These are phyloP conservation scores for Boletus holoroseus DNA, from an alignment of 1,284 basidiomycete genomes.

Conservation along the genomic window DNA sequence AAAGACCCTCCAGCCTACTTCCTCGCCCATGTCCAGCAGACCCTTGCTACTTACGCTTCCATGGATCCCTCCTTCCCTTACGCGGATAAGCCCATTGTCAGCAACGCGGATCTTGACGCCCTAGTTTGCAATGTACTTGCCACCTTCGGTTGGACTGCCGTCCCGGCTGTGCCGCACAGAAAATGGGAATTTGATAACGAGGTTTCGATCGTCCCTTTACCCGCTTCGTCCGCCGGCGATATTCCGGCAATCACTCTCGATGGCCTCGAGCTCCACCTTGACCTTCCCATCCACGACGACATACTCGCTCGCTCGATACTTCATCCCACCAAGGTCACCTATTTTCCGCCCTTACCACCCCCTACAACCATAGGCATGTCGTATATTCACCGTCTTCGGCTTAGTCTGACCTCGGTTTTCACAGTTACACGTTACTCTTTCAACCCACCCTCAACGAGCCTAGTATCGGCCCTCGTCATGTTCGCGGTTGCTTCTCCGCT, in stretches of 20 bases:
- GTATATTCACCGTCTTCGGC: background rate
- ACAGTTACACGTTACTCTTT: slow-evolving; percentile 11
- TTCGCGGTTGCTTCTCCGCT: slow-evolving; percentile 20
- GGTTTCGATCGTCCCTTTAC: slow-evolving; percentile 22
- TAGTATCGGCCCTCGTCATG: slow-evolving; percentile 20
- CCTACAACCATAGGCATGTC: slow-evolving; percentile 19
- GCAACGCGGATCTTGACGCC: slow-evolving; percentile 25
- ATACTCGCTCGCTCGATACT: slow-evolving; percentile 20
- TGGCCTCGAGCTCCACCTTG: slow-evolving; percentile 26
- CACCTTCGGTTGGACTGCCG: slow-evolving; percentile 24
- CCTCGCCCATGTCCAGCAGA: slow-evolving; percentile 24
- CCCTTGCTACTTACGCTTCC: slow-evolving; percentile 25
- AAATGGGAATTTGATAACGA: slow-evolving; percentile 32
- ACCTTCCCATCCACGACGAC: slow-evolving; percentile 27
- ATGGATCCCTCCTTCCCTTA: slow-evolving; percentile 28
- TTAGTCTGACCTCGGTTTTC: slow-evolving; percentile 6
- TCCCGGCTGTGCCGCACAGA: slow-evolving; percentile 14
- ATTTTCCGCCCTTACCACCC: slow-evolving; percentile 22
- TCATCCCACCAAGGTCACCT: slow-evolving; percentile 29
- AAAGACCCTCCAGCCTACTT: slow-evolving; percentile 33
- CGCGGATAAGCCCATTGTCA: slow-evolving; percentile 15
- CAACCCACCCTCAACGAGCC: slow-evolving; percentile 9
- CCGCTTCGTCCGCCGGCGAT: slow-evolving; percentile 1
- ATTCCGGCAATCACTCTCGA: slow-evolving; percentile 11
- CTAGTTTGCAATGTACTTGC: slow-evolving; percentile 27